Evolutionary conservation across 108 stramenopile genomes (phyloP).

Genomic region (Mediolabrus comicus): DNA sequence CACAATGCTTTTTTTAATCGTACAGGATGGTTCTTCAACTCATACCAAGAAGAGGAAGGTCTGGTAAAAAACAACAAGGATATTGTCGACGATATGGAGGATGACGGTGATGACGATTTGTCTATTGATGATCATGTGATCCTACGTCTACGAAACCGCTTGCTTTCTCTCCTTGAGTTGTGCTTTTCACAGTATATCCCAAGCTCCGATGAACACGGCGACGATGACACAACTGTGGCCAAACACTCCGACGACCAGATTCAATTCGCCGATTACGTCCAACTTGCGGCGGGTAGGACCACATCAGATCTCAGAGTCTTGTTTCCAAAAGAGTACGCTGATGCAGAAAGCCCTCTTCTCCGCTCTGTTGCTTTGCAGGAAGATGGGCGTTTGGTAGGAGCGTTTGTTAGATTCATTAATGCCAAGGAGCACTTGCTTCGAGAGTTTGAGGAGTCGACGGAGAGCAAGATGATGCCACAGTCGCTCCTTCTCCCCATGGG

Average conservation of each 20-base stretch:
- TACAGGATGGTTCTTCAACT: conserved; percentile 30
- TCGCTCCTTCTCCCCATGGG: conserved; percentile 65
- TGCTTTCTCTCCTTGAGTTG: conserved; percentile 57
- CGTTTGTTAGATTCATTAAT: conserved; percentile 62
- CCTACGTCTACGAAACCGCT: conserved; percentile 55
- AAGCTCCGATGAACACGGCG: conserved; percentile 14
- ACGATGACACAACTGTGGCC: conserved; percentile 44
- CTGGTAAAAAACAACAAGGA: conserved; percentile 36
- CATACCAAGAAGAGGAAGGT: conserved; percentile 25
- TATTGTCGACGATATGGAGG: conserved; percentile 16
- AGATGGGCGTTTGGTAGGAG: conserved; percentile 65
- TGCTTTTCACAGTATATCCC: conserved; percentile 71
- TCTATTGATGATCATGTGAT: conserved; percentile 49
- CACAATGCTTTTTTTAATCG: neutral
- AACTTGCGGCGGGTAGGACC: conserved; percentile 46
- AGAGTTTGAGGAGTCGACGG: conserved; percentile 23
- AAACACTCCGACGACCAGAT: conserved; percentile 58
- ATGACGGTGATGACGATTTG: conserved; percentile 45
- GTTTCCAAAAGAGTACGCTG: conserved; percentile 62
- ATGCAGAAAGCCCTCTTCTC: conserved; percentile 58
- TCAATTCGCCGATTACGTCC: conserved; percentile 57
- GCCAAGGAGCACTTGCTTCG: conserved; percentile 49
- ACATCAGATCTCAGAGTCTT: conserved; percentile 69
- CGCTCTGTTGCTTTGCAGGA: conserved; percentile 59
- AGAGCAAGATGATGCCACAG: conserved; percentile 21